Conservation (phyloP, 768 basidiomycete species). For the Rhizopogon vinicolor region DNA sequence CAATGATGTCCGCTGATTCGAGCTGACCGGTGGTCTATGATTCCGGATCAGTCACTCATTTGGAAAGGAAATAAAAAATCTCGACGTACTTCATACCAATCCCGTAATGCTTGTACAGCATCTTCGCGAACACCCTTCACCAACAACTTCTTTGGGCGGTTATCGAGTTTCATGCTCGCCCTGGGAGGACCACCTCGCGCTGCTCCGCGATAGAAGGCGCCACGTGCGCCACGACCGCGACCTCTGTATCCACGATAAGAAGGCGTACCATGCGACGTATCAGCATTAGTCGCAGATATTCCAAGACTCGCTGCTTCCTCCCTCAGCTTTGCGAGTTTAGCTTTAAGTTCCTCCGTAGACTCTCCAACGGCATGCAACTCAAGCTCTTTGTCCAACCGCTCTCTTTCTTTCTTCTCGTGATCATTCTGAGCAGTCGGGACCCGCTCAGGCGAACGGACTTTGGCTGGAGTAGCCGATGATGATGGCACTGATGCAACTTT, state of each 20-base stretch:
- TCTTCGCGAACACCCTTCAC: conserved; percentile 62
- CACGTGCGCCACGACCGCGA: conserved; percentile 51
- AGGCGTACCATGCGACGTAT: conserved; percentile 32
- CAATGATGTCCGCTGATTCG: conserved; percentile 54
- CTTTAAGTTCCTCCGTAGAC: conserved; percentile 67
- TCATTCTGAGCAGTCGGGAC: conserved; percentile 30
- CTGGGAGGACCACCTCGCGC: conserved; percentile 65
- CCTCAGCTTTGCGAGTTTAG: conserved; percentile 70
- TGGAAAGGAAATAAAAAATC: not conserved
- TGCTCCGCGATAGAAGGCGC: conserved; percentile 56
- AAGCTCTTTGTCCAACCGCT: conserved; percentile 79
- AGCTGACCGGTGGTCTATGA: conserved; percentile 63
- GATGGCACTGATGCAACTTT: conserved; percentile 31
- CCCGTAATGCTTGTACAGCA: conserved; percentile 57
- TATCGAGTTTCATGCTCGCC: conserved; percentile 84
- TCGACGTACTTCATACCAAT: conserved; percentile 75
- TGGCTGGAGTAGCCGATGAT: conserved; percentile 22
- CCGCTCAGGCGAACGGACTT: conserved; percentile 24
- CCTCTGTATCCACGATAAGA: conserved; percentile 69
- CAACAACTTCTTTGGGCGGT: conserved; percentile 76
- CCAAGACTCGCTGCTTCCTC: conserved; percentile 81
- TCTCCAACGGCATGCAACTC: conserved; percentile 52
- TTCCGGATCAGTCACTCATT: conserved; percentile 5
- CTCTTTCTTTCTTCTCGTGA: conserved; percentile 52
- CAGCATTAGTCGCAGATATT: conserved; percentile 43